Evolutionary conservation across 257 asterid species (phyloP).

Genomic region (Nicotiana benthamiana): DNA sequence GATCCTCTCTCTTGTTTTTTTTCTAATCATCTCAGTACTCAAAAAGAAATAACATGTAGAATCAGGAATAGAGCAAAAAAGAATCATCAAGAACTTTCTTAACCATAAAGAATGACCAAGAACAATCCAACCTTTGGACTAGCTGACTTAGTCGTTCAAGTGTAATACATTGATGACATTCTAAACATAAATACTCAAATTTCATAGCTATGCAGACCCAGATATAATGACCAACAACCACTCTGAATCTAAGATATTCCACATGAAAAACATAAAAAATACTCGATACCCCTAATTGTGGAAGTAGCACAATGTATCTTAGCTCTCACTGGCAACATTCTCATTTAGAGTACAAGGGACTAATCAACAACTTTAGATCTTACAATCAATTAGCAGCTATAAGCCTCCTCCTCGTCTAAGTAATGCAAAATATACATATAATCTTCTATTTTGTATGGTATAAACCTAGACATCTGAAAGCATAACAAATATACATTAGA

Average conservation of each 20-base stretch:
- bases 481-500: background rate
- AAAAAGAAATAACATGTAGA: background rate
- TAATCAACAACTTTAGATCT: background rate
- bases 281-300: background rate
- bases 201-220: background rate
- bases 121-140: background rate
- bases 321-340: background rate
- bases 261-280: background rate
- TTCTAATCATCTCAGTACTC: background rate
- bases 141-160: background rate
- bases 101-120: background rate
- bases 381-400: background rate
- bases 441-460: background rate
- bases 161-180: background rate
- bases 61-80: background rate
- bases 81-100: background rate
- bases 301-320: background rate
- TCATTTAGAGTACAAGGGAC: background rate
- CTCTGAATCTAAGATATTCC: background rate
- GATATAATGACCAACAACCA: background rate
- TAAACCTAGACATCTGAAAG: background rate
- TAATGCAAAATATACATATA: background rate
- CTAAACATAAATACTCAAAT: slow-evolving; percentile 1
- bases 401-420: background rate
- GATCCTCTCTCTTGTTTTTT: background rate